Conservation (phyloP, 768 basidiomycete species). For the Cantharellus cinnabarinus region DNA sequence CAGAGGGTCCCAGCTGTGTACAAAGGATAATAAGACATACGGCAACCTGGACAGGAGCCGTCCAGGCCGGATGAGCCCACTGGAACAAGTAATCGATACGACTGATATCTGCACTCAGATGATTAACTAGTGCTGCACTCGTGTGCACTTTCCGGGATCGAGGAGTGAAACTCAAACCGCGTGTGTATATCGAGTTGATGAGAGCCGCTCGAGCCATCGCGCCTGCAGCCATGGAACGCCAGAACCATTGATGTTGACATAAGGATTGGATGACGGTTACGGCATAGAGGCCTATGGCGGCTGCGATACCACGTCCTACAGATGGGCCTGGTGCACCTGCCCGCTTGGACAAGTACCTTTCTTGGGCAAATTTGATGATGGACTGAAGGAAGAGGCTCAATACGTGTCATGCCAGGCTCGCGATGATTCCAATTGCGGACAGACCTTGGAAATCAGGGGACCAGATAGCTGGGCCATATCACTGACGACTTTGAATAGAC, state of each 20-base stretch:
- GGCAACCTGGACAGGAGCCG: conserved; percentile 1
- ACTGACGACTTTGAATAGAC: conserved; percentile 13
- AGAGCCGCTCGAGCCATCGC: conserved; percentile 44
- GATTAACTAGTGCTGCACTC: conserved; percentile 39
- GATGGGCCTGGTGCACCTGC: conserved; percentile 12
- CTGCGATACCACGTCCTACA: conserved; percentile 36
- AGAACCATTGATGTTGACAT: conserved; percentile 54
- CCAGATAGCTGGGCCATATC: conserved; percentile 13
- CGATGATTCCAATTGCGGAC: not conserved
- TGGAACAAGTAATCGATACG: not conserved
- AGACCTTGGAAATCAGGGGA: conserved; percentile 11
- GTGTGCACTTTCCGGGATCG: conserved; percentile 41
- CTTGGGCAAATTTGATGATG: conserved; percentile 41
- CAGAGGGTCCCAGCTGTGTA: conserved; percentile 42
- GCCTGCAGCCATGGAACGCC: conserved; percentile 46
- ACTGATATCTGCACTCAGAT: conserved; percentile 44
- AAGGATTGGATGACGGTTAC: conserved; percentile 33
- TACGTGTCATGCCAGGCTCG: not conserved
- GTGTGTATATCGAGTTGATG: conserved; percentile 50
- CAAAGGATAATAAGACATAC: conserved; percentile 2
- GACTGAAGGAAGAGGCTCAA: conserved; percentile 6
- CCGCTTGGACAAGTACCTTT: conserved; percentile 19
- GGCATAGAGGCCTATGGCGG: conserved; percentile 34
- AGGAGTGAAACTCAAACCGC: conserved; percentile 42
- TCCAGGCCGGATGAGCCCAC: not conserved